Percentiles rank a stretch among this genome's conserved stretches.
phyloP scores from a whole-genome alignment of 2,329 filamentous ascomycete genomes.

The Alternaria triticimaculans region DNA sequence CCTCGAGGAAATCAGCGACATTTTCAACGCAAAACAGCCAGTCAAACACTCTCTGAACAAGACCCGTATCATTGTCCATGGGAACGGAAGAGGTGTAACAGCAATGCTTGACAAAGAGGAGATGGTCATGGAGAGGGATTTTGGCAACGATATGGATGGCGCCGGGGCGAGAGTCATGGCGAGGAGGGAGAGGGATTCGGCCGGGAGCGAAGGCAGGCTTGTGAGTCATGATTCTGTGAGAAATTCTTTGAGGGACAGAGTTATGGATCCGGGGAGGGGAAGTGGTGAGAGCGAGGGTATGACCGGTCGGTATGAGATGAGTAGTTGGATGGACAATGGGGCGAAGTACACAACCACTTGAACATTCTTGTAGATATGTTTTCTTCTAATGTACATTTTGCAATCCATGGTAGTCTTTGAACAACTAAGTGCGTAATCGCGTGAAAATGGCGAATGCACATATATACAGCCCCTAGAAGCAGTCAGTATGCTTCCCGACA shows the following conservation, averaged over 20 bases:
- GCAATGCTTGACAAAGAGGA: conserved; percentile 42
- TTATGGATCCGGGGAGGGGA: conserved; percentile 3
- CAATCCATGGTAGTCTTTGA: not conserved
- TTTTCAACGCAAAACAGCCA: conserved; percentile 51
- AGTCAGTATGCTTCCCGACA: not conserved
- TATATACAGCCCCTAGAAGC: conserved; percentile 15
- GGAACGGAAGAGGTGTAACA: conserved; percentile 35
- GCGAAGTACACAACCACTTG: not conserved
- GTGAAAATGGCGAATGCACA: conserved; percentile 9
- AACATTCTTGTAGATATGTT: not conserved
- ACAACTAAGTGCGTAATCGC: not conserved
- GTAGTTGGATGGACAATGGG: conserved; percentile 2
- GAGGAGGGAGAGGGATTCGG: conserved; percentile 15
- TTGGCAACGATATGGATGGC: conserved; percentile 2
- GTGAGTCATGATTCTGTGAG: conserved; percentile 4
- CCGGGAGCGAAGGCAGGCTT: conserved; percentile 6
- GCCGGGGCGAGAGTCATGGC: not conserved
- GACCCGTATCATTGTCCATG: conserved; percentile 42
- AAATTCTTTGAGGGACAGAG: conserved; percentile 8
- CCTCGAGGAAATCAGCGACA: conserved; percentile 55
- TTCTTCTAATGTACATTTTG: not conserved
- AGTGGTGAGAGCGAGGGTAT: conserved; percentile 15
- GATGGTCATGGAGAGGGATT: conserved; percentile 8
- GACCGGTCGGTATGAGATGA: not conserved
- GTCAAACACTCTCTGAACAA: conserved; percentile 46